Percentiles rank a stretch among this genome's conserved stretches.
phyloP scores from a whole-genome alignment of 2,329 filamentous ascomycete species.

The Albifimbria verrucaria region DNA sequence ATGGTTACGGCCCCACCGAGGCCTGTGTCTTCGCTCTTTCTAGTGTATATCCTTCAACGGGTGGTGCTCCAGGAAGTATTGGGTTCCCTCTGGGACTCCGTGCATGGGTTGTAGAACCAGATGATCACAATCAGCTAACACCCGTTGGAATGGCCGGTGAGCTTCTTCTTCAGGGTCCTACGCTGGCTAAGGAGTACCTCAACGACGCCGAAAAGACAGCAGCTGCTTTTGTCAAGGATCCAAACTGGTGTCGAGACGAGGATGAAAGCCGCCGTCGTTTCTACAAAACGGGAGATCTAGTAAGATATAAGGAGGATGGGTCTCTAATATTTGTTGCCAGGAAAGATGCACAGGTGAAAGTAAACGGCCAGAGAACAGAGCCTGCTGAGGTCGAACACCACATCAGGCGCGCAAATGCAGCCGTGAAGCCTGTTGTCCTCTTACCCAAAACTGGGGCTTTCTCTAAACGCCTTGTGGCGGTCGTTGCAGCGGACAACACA shows the following conservation, averaged over 20 bases:
- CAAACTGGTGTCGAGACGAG: constrained; percentile 26
- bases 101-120: constrained; percentile 19
- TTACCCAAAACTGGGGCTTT: background rate
- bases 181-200: constrained; percentile 47
- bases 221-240: constrained; percentile 26
- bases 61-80: background rate
- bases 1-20: constrained; percentile 10
- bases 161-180: constrained; percentile 40
- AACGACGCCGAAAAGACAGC: constrained; percentile 30
- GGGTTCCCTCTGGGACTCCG: constrained; percentile 1
- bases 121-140: constrained; percentile 15
- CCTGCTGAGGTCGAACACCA: constrained; percentile 23
- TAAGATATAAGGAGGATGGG: constrained; percentile 33
- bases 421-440: constrained; percentile 4
- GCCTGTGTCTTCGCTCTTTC: constrained; percentile 3
- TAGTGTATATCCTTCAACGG: background rate
- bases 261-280: constrained; percentile 19
- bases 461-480: background rate
- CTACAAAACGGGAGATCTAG: constrained; percentile 46
- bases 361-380: constrained; percentile 53
- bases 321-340: constrained; percentile 42
- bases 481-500: background rate
- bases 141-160: constrained; percentile 36
- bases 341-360: constrained; percentile 54
- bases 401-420: constrained; percentile 3